Evolutionary conservation across 106 monocot species (phyloP), one percentile per base, ranked within the genome.

Genomic region (Dendrobium huoshanense): DNA sequence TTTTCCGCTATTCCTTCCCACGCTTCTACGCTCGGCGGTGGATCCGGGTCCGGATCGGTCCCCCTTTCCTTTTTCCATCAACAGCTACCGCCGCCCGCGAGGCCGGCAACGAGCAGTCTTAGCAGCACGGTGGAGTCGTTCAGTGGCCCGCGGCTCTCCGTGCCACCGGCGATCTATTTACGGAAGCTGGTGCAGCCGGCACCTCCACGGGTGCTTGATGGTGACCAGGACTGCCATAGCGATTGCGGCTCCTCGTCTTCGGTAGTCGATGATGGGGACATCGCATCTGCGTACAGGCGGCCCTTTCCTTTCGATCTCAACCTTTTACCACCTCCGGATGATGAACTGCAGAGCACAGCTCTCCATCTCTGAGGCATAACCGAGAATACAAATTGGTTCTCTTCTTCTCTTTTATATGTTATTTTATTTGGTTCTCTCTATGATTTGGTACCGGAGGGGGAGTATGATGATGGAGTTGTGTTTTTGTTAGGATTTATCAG

Each of bases 231-330:
- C 56, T 87, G 90, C 81, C 84, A 83, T 42, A 90, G 87, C 83
- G 87, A 90, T 79, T 90, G 87, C 76, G 87, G 90, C 2, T 90
- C 90, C 17, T 90, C 90, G 5, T 87, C 85, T 11, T 90, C 90
- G 37, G 90, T 90, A 9, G 80, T 90, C 1, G 90, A 83, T 48
- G 87, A 90, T 15, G 77, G 68, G 7, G 90, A 82, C 41, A 78
- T 67, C 25, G 67, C 80, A 4, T 82, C 85, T 11, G 72, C 61
- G 19, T 81, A 59, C 75, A 41, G 44, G 20, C 77, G 20, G 41
- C 80, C 82, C 17, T 67, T 90, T 10, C 78, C 81, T 1, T 87
- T 89, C 77, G 89, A 89, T 86, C 87, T 89, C 64, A 89, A 89
- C 80, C 83, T 88, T 27, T 24, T 78, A 0, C 78, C 78, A 2